Conservation (phyloP, 1,139 yeast genomes). For the Debaryomyces subglobosus region DNA sequence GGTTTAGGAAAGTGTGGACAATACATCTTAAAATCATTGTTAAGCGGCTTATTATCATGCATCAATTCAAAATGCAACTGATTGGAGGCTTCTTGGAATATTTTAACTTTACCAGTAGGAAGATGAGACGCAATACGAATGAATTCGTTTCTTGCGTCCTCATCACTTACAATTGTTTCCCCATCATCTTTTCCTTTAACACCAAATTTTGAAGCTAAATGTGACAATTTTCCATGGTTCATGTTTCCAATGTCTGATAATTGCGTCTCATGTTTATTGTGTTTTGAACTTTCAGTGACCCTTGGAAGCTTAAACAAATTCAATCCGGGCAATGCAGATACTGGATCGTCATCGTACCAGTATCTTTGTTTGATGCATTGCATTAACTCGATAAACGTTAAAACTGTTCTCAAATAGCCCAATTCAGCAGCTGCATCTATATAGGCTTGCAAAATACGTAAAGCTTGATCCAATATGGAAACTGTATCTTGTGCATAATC, state of each 20-base stretch:
- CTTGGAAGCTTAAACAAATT: constrained; percentile 21
- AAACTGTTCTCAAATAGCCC: constrained; percentile 67
- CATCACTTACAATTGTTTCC: constrained; percentile 16
- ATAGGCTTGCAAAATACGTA: constrained; percentile 91
- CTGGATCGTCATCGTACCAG: constrained; percentile 82
- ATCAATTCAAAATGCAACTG: constrained; percentile 47
- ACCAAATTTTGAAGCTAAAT: constrained; percentile 38
- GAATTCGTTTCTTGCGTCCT: constrained; percentile 38
- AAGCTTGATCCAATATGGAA: constrained; percentile 88
- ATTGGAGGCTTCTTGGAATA: constrained; percentile 35
- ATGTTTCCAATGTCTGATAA: constrained; percentile 22
- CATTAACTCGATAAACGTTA: constrained; percentile 69
- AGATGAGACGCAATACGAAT: constrained; percentile 46
- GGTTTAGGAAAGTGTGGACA: constrained; percentile 85
- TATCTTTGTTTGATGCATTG: constrained; percentile 86
- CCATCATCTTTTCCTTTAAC: constrained; percentile 35
- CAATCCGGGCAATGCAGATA: constrained; percentile 74
- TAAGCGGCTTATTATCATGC: constrained; percentile 59
- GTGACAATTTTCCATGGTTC: constrained; percentile 28
- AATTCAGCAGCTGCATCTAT: constrained; percentile 88
- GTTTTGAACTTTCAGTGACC: constrained; percentile 9
- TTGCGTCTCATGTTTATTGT: constrained; percentile 22
- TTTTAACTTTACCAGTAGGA: constrained; percentile 47
- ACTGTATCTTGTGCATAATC: constrained; percentile 95
- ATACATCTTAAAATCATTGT: constrained; percentile 64